These are phyloP conservation scores for Syzygium oleosum DNA, from an alignment of 345 rosid genomes.

Conservation along the genomic window DNA sequence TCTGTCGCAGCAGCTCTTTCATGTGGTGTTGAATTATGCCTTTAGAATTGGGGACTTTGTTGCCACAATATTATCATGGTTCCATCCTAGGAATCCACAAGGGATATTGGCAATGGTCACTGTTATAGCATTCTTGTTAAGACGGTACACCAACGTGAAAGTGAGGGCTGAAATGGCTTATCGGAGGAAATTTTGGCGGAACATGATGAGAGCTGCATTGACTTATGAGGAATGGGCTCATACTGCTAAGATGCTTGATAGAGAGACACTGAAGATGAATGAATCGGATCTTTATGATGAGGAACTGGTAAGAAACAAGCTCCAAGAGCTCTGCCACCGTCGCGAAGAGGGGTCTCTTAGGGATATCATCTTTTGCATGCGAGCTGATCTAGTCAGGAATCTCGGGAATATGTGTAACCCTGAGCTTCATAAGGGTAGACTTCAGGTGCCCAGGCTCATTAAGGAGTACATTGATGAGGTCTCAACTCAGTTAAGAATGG, in stretches of 20 bases:
- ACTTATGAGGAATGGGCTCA: constrained; percentile 98
- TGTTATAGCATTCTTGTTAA: constrained; percentile 67
- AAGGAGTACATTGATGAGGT: constrained; percentile 96
- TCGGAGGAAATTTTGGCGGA: constrained; percentile 95
- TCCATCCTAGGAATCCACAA: constrained; percentile 92
- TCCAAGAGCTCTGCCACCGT: constrained; percentile 73
- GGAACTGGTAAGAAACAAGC: constrained; percentile 83
- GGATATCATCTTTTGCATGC: constrained; percentile 94
- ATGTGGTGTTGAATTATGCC: constrained; percentile 24
- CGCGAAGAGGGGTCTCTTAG: constrained; percentile 84
- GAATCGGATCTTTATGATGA: constrained; percentile 76
- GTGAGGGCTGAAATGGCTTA: constrained; percentile 85
- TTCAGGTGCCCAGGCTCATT: constrained; percentile 81
- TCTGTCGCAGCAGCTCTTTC: constrained; percentile 45
- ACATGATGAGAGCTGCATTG: constrained; percentile 90
- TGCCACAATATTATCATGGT: constrained; percentile 64
- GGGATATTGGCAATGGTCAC: constrained; percentile 92
- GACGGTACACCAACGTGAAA: constrained; percentile 74
- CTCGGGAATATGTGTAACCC: constrained; percentile 98
- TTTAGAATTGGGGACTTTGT: constrained; percentile 30
- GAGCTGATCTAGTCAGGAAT: constrained; percentile 92
- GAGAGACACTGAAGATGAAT: constrained; percentile 67
- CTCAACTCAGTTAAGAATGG: constrained; percentile 84
- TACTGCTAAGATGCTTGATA: constrained; percentile 96
- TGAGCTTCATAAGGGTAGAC: constrained; percentile 95